Evolutionary conservation across 257 asterid genomes (phyloP).

Genomic region (Petunia secreta): DNA sequence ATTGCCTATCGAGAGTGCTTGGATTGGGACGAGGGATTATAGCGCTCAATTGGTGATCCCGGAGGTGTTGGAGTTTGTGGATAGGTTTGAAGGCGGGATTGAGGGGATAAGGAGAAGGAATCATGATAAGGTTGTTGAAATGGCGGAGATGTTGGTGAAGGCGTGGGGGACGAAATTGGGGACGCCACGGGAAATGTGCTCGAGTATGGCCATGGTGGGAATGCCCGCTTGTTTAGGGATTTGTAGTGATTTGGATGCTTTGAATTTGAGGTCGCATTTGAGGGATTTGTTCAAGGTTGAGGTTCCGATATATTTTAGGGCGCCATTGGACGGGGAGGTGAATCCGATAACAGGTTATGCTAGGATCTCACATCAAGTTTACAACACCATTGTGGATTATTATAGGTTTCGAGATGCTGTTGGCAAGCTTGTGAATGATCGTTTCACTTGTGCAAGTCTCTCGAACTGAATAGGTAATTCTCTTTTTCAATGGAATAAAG

Average conservation of each 20-base stretch:
- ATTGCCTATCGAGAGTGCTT: slow-evolving; percentile 70
- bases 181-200: slow-evolving; percentile 70
- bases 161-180: slow-evolving; percentile 83
- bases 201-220: slow-evolving; percentile 95
- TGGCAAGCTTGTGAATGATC: slow-evolving; percentile 53
- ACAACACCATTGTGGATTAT: slow-evolving; percentile 71
- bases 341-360: slow-evolving; percentile 69
- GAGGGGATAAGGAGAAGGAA: slow-evolving; percentile 73
- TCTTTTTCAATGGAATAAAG: neutral
- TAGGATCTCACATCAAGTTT: slow-evolving; percentile 92
- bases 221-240: slow-evolving; percentile 73
- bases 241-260: slow-evolving; percentile 51
- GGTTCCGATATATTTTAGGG: slow-evolving; percentile 77
- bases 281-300: slow-evolving; percentile 65
- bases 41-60: slow-evolving; percentile 83
- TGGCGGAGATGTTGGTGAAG: slow-evolving; percentile 49
- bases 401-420: slow-evolving; percentile 74
- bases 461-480: slow-evolving; percentile 42
- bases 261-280: slow-evolving; percentile 65
- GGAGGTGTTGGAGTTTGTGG: slow-evolving; percentile 64
- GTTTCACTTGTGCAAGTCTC: slow-evolving; percentile 55
- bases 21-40: slow-evolving; percentile 89
- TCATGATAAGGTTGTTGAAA: slow-evolving; percentile 51
- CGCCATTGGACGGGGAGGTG: slow-evolving; percentile 52
- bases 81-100: slow-evolving; percentile 76